Evolutionary conservation across 202 grass and related monocot species (phyloP), one percentile per base, ranked within the genome.

Genomic region (Dendrocalamus latiflorus): DNA sequence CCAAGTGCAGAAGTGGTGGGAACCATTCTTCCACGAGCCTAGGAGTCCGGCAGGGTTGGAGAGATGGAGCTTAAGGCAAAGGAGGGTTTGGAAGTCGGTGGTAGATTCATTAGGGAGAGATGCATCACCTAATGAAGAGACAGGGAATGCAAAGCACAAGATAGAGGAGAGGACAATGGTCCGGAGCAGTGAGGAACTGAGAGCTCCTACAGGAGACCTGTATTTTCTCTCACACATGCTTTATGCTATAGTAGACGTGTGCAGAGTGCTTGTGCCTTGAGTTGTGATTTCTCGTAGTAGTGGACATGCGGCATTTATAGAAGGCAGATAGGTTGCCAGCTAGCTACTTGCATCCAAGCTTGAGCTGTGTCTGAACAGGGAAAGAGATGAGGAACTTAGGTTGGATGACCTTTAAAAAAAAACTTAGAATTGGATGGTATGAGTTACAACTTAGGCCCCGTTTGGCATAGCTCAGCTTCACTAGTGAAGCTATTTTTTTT

Each of bases 1-100:
- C 86, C 86, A 91, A 57, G 13, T 38, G 70, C 89, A 91, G 61
- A 85, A 86, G 6, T 34, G 22, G 42, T 25, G n/a, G 6, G 72
- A 88, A 47, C 1, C 13, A 47, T 75, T 84, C 9, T 37, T 68
- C 89, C 89, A 90, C 3, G 84, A 70, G 74, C 14, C 53, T 24
- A 84, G 81, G 36, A 41, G 20, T 38, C 61, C 30, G 36, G 65
- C 6, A 2, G 89, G 25, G 47, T 55, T 20, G 13, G 47, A 14
- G 34, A 90, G 66, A 17, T 80, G 61, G 15, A 80, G 83, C 57
- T 81, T 90, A 6, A 90, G 47, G 68, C 59, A 86, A 67, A 50
- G 42, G 21, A 90, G 83, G 20, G 88, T 21, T 55, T 81, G 69
- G 12, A 72, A 66, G 13, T 88, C 73, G 3, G 21, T 33, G 72